Percentiles rank a stretch among this genome's conserved stretches.
Evolutionary conservation across 345 rosid species (phyloP).

Genomic region (Laguncularia racemosa): DNA sequence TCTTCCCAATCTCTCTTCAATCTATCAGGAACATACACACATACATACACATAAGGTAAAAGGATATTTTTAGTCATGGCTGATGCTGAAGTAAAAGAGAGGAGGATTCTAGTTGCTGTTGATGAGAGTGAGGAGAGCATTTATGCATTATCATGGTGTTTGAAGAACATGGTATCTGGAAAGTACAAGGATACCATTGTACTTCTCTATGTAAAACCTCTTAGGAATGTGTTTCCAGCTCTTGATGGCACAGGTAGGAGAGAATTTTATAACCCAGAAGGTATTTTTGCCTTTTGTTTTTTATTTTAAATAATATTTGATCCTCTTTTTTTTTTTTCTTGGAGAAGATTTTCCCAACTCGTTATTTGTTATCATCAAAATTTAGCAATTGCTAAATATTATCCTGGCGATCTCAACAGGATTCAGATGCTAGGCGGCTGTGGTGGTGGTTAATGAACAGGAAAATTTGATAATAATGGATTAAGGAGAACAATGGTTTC

Average conservation of each 20-base stretch:
- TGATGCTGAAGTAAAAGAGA: constrained; percentile 14
- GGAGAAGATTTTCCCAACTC: too few relatives aligned
- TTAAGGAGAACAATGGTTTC: too few relatives aligned
- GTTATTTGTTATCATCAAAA: too few relatives aligned
- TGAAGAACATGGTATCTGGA: constrained; percentile 28
- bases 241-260: constrained; percentile 42
- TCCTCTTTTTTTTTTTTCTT: neutral
- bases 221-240: constrained; percentile 22
- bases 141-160: constrained; percentile 56
- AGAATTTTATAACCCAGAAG: neutral
- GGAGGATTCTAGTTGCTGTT: constrained; percentile 48
- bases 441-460: too few relatives aligned
- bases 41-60: too few relatives aligned
- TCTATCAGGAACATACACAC: neutral
- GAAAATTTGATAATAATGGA: too few relatives aligned
- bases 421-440: too few relatives aligned
- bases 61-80: constrained; percentile 3
- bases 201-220: constrained; percentile 44
- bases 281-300: neutral
- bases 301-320: neutral
- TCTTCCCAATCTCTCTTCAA: neutral
- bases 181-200: constrained; percentile 32
- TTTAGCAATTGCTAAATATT: too few relatives aligned
- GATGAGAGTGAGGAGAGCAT: constrained; percentile 62
- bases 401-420: too few relatives aligned